A percentile compares a stretch with the other conserved stretches of the same genome.
Conservation (phyloP, 345 rosid species). For the Streptanthus diversifolius region DNA sequence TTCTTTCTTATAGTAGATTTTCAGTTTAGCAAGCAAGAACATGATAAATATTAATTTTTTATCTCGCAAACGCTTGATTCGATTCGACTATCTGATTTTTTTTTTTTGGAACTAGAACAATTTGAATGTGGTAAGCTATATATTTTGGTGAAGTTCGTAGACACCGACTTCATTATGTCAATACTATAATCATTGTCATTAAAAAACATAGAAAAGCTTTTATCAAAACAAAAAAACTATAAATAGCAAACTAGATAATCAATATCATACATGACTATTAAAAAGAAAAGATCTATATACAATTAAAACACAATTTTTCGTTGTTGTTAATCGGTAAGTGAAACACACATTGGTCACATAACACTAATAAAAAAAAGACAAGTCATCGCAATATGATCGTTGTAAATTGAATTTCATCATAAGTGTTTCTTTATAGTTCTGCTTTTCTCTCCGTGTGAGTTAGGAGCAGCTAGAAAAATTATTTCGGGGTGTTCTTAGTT, state of each 20-base stretch:
- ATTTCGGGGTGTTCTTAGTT: neutral
- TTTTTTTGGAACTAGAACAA: neutral
- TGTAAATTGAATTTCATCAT: neutral
- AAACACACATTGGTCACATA: neutral
- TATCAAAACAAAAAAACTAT: neutral
- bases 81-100: neutral
- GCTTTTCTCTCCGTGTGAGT: neutral
- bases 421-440: neutral
- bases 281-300: neutral
- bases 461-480: neutral
- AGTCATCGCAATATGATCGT: neutral
- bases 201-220: neutral
- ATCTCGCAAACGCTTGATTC: neutral
- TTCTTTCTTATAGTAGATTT: neutral
- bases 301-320: neutral
- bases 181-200: neutral
- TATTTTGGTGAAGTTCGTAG: neutral
- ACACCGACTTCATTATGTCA: neutral
- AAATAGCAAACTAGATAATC: neutral
- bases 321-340: neutral
- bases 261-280: neutral
- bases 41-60: neutral
- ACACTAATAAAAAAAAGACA: neutral
- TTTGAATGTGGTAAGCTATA: neutral
- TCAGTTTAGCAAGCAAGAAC: neutral